Evolutionary conservation across 1,139 yeast genomes (phyloP), one percentile per base, ranked within the genome.

Genomic region (Yarrowia galli): DNA sequence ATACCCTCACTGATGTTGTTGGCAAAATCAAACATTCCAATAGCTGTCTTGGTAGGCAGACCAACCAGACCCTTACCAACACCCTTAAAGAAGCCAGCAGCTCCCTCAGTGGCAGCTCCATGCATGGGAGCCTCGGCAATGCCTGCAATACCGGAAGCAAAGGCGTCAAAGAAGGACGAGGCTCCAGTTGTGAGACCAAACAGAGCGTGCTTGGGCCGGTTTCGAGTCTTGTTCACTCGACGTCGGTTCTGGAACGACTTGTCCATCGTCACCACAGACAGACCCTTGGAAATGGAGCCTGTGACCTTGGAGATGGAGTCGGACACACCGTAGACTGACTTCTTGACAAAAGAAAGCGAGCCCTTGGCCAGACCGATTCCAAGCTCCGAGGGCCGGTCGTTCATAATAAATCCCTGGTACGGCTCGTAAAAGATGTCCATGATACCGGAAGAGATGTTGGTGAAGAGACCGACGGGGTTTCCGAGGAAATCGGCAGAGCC

Each of bases 401-500:
- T 93, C 84, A 95, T 86, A 67, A 95, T 86, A 73, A 92, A 91
- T 0, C 99, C 99, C 75, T 92, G 96, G 74, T 95, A 96, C 1
- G 99, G 99, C 75, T 95, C 99, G 76, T 96, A 96, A 76, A 96
- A 96, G 49, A 95, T 89, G 78, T 96, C 99, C 84, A 92, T 85
- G 12, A 95, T 96, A 65, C 99, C 99, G 0, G 98, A 92, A 69
- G 97, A 89, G 69, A 96, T 81, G 72, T 93, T 92, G 75, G 92
- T 96, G 79, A 95, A 96, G 69, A 96, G 80, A 1, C 99, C 99
- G 43, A 96, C 98, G 0, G 99, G 99, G 73, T 96, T 95, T 38
- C 99, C 99, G 68, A 96, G 81, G 73, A 96, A 86, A 78, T 96
- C 99, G 0, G 99, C 99, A 22, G 98, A 92, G 0, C 99, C 99